These are phyloP conservation scores for Zelonia costaricensis DNA, from an alignment of 208 protist genomes.

Conservation along the genomic window DNA sequence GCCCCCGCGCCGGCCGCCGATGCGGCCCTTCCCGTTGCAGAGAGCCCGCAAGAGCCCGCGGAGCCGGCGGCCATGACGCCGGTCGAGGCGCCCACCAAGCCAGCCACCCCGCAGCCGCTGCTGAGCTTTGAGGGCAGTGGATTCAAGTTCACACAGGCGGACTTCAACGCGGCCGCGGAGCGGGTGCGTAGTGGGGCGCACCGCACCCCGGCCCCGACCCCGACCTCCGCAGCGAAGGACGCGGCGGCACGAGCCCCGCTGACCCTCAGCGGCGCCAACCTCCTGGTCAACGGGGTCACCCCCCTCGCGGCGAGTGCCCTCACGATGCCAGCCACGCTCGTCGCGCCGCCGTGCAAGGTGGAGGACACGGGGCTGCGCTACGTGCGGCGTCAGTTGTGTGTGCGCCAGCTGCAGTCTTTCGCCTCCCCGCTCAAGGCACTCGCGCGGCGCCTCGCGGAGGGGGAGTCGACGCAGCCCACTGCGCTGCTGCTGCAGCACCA, in stretches of 20 bases:
- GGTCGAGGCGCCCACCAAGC: no score
- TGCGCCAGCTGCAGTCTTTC: conserved; percentile 18
- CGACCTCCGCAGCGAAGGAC: background rate
- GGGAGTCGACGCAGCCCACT: background rate
- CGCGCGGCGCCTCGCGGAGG: conserved; percentile 10
- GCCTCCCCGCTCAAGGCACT: conserved; percentile 16
- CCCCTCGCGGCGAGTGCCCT: no score
- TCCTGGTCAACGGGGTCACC: no score
- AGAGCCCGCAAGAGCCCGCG: no score
- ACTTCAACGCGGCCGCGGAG: conserved; percentile 12
- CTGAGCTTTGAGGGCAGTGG: conserved; percentile 19
- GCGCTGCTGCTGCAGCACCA: background rate
- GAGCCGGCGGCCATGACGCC: background rate
- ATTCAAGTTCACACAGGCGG: conserved; percentile 11
- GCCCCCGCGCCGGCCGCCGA: background rate
- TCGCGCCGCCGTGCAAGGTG: conserved; percentile 12
- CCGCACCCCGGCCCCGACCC: background rate
- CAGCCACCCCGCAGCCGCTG: background rate
- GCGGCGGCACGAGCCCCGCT: background rate
- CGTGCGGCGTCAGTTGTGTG: conserved; percentile 13
- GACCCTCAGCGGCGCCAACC: no score
- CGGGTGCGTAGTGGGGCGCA: background rate
- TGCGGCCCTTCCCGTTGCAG: background rate
- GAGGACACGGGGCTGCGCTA: conserved; percentile 19
- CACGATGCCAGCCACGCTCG: no score